These are phyloP conservation scores for Iris pallida DNA, from an alignment of 116 monocot species.

Conservation along the genomic window DNA sequence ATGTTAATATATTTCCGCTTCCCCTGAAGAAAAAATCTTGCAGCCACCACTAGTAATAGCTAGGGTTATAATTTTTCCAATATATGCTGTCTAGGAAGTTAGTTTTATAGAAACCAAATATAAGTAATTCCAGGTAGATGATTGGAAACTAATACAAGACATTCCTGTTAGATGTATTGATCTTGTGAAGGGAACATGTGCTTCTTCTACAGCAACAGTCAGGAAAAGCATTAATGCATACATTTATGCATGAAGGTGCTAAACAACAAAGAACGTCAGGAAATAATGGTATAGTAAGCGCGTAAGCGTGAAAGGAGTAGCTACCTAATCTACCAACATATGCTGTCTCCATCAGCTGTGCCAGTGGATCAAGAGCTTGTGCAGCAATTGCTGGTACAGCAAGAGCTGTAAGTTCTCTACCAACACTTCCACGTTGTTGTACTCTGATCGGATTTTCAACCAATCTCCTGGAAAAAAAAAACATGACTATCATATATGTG, in stretches of 20 bases:
- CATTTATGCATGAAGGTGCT: not conserved
- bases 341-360: slow-evolving; percentile 90
- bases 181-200: too few species aligned
- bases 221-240: slow-evolving; percentile 2
- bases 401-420: slow-evolving; percentile 61
- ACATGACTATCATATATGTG: not conserved
- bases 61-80: too few species aligned
- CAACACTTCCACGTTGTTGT: slow-evolving; percentile 33
- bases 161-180: too few species aligned
- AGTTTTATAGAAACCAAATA: too few species aligned
- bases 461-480: slow-evolving; percentile 31
- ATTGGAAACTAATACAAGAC: too few species aligned
- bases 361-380: slow-evolving; percentile 90
- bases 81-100: too few species aligned
- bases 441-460: slow-evolving; percentile 14
- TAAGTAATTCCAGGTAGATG: too few species aligned
- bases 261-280: not conserved
- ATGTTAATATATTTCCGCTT: too few species aligned
- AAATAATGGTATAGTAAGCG: not conserved
- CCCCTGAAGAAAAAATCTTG: too few species aligned
- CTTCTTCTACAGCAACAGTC: too few species aligned
- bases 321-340: slow-evolving; percentile 93
- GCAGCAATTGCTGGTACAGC: slow-evolving; percentile 81
- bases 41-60: too few species aligned
- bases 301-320: not conserved